phyloP scores from a whole-genome alignment of 75 land plant species.

The Cunninghamia lanceolata region DNA sequence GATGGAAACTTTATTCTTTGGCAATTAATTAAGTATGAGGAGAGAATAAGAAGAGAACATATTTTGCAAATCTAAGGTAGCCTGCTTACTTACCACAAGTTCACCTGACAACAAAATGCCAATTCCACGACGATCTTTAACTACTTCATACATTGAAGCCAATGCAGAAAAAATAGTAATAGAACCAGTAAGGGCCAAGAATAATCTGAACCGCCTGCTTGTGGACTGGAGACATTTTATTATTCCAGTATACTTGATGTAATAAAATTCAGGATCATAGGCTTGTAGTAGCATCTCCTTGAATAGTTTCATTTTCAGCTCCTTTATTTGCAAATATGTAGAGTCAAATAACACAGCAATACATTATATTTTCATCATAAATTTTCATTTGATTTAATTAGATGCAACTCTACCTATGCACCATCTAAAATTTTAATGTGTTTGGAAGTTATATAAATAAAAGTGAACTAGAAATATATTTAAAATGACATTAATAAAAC shows the following conservation, averaged over 20 bases:
- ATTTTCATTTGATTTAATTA: background rate
- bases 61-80: background rate
- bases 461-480: background rate
- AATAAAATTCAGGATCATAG: constrained; percentile 24
- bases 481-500: background rate
- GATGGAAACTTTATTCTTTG: no score
- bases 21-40: background rate
- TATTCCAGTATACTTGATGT: constrained; percentile 7
- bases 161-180: constrained; percentile 18
- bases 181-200: constrained; percentile 22
- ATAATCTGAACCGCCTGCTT: constrained; percentile 22
- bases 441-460: background rate
- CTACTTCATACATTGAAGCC: constrained; percentile 31
- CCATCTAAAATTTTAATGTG: background rate
- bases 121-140: constrained; percentile 8
- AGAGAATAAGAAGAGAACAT: background rate
- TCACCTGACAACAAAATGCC: constrained; percentile 14
- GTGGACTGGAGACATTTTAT: constrained; percentile 19
- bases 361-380: background rate
- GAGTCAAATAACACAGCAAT: background rate
- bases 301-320: constrained; percentile 24
- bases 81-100: constrained; percentile 13
- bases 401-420: no score
- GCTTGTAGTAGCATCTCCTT: constrained; percentile 14
- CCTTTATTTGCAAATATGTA: constrained; percentile 7